Evolutionary conservation across 257 asterid genomes (phyloP).

Genomic region (Solanum ossicruentum): DNA sequence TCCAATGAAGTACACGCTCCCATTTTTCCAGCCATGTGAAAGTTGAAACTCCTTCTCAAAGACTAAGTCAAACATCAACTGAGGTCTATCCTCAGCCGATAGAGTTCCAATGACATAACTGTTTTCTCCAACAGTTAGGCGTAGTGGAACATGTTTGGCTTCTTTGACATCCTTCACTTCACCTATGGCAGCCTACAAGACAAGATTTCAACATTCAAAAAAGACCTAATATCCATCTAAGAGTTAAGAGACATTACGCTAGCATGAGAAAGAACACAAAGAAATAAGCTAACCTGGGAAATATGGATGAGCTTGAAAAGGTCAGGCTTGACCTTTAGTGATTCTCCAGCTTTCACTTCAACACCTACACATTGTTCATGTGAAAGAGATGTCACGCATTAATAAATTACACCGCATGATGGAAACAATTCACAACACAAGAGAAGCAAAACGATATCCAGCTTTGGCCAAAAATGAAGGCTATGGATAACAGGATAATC

Average conservation of each 20-base stretch:
- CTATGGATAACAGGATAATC: too few relatives aligned
- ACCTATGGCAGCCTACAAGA: conserved; percentile 48
- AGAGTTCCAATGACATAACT: conserved; percentile 41
- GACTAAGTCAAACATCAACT: conserved; percentile 50
- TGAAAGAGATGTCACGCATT: not conserved
- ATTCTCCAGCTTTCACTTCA: conserved; percentile 51
- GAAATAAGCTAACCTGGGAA: conserved; percentile 44
- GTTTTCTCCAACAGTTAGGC: conserved; percentile 24
- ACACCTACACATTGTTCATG: conserved; percentile 26
- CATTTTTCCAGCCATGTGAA: conserved; percentile 65
- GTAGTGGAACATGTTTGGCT: conserved; percentile 26
- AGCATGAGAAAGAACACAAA: not conserved
- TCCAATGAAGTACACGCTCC: conserved; percentile 51
- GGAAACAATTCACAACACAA: too few relatives aligned
- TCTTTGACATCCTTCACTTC: conserved; percentile 45
- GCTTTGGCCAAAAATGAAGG: too few relatives aligned
- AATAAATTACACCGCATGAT: not conserved
- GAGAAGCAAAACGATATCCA: too few relatives aligned
- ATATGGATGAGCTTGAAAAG: conserved; percentile 33
- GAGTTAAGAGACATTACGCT: not conserved
- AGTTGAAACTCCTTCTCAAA: conserved; percentile 62
- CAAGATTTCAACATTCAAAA: not conserved
- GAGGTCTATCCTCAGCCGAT: conserved; percentile 37
- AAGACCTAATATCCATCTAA: not conserved
- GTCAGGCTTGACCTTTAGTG: conserved; percentile 35